Percentiles rank a stretch among this genome's conserved stretches.
These are phyloP conservation scores for Fragaria nilgerrensis DNA, from an alignment of 306 rosid genomes.

Conservation along the genomic window DNA sequence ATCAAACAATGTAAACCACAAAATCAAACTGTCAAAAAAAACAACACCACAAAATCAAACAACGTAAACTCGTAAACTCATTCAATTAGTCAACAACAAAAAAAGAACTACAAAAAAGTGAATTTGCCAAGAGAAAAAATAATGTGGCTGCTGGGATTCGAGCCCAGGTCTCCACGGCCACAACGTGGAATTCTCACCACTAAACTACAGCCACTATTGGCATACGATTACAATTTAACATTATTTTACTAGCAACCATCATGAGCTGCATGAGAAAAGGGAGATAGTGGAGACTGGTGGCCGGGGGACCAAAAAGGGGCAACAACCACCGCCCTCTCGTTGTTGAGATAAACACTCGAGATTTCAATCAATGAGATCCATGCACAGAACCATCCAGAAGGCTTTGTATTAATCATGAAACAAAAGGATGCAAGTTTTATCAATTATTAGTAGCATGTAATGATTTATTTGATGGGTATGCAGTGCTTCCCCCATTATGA, in stretches of 20 bases:
- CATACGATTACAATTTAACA: too few species aligned
- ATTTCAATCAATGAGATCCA: background rate
- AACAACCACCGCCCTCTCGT: background rate
- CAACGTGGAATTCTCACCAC: conserved; percentile 23
- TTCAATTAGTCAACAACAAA: too few species aligned
- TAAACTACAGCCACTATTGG: conserved; percentile 16
- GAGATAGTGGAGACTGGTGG: background rate
- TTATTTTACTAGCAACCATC: background rate
- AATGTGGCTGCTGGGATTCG: conserved; percentile 33
- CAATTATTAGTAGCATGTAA: background rate
- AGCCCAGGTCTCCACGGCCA: conserved; percentile 40
- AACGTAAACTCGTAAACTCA: too few species aligned
- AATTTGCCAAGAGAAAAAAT: too few species aligned
- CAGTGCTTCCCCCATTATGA: background rate
- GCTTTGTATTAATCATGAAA: background rate
- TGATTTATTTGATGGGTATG: background rate
- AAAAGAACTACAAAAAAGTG: too few species aligned
- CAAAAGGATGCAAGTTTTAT: background rate
- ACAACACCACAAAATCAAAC: too few species aligned
- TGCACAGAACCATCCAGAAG: background rate
- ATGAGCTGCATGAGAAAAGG: background rate
- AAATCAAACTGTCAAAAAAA: too few species aligned
- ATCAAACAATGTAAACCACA: too few species aligned
- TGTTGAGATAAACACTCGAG: background rate
- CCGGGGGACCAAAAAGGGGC: background rate